These are phyloP conservation scores for Plantago ovata DNA, from an alignment of 257 asterid species.

Conservation along the genomic window DNA sequence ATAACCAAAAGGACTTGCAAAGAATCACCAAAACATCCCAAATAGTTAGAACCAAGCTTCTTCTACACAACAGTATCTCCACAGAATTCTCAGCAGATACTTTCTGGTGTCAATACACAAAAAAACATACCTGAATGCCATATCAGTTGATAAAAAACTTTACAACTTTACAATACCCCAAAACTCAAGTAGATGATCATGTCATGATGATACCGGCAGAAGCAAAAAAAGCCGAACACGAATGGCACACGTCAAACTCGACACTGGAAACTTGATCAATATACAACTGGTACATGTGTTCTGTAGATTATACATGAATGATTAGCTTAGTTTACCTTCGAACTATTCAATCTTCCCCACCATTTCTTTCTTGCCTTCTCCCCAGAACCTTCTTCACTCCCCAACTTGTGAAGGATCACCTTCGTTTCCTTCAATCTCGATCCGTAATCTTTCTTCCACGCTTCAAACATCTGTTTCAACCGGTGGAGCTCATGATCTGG, in stretches of 20 bases:
- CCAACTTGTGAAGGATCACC: constrained; percentile 76
- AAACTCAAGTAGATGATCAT: background rate
- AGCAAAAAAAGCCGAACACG: background rate
- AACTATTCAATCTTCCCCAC: constrained; percentile 92
- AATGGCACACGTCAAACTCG: background rate
- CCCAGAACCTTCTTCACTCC: constrained; percentile 56
- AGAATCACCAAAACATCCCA: no score
- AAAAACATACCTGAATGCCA: background rate
- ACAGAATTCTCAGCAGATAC: no score
- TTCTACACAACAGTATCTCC: no score
- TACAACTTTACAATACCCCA: constrained; percentile 8
- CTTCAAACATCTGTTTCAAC: constrained; percentile 85
- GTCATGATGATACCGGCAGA: background rate
- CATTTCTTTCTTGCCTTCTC: constrained; percentile 73
- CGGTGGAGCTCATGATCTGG: constrained; percentile 85
- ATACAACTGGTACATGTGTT: background rate
- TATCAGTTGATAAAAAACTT: background rate
- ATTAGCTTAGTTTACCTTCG: constrained; percentile 43
- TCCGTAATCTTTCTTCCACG: constrained; percentile 94
- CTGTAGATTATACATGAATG: background rate
- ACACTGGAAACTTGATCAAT: background rate
- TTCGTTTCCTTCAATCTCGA: constrained; percentile 85
- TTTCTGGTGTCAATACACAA: no score
- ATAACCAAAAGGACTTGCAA: no score
- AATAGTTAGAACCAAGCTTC: no score